Evolutionary conservation across 2,329 filamentous ascomycete species (phyloP), one percentile per base, ranked within the genome.

Genomic region (Orbilia ellipsospora): DNA sequence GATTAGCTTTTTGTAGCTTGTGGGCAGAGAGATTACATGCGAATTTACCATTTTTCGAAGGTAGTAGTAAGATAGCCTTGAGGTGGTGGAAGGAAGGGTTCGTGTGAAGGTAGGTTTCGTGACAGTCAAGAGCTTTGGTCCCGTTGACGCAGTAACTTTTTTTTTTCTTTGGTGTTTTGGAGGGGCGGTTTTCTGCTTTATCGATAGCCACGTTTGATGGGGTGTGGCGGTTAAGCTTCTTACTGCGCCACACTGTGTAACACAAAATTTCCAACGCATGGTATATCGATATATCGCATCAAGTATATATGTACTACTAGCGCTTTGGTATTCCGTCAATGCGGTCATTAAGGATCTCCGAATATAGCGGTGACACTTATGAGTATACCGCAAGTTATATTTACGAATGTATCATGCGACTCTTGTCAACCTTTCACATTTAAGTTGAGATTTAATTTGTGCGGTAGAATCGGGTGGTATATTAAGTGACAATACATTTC

Each of bases 171-270:
- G 31, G 31, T 36, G 52, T 74, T 74, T 48, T 74, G 70, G 70
- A 74, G 70, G 70, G 70, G 64, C 70, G 63, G 31, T 68, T 64
- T 63, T 44, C 52, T 60, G 70, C 23, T 67, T 74, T 74, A 74
- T 74, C 70, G 70, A 74, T 74, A 74, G 64, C 70, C 65, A 63
- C 56, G 28, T 36, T 59, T 26, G 51, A 26, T 56, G 59, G 51
- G 57, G 20, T 55, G 48, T 4, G 51, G 70, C 68, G 70, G 56
- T 63, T 63, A 23, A 12, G 26, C 8, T 6, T 13, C 1, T n/a
- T 18, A 4, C 13, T 18, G 70, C 63, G 56, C 55, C 57, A 74
- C n/a, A 13, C 5, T 36, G n/a, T 28, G 45, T 61, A 59, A 48
- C 52, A 60, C 54, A 50, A 57, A 70, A 63, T 42, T 26, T 63